Percentiles rank a stretch among this genome's conserved stretches.
phyloP scores from a whole-genome alignment of 225 moss, liverwort and hornwort species.

The Neckera pumila region DNA sequence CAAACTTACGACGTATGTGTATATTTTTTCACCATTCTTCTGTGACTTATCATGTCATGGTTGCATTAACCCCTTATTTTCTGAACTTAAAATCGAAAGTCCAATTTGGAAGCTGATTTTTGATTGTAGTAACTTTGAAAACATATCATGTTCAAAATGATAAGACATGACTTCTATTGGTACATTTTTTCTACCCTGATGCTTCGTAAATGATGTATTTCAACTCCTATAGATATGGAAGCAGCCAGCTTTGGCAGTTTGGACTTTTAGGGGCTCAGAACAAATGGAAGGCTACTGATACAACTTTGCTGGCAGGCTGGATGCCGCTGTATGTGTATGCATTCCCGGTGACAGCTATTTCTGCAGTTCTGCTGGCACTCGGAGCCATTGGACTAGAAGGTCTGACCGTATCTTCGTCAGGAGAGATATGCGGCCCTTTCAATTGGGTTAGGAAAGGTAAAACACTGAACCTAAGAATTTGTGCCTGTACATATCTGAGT shows the following conservation, averaged over 20 bases:
- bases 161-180: neutral
- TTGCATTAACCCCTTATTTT: neutral
- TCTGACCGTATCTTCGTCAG: constrained; percentile 11
- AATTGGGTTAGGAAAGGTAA: constrained; percentile 42
- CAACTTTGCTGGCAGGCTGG: constrained; percentile 35
- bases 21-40: neutral
- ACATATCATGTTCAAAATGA: neutral
- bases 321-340: constrained; percentile 69
- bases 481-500: neutral
- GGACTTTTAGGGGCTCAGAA: neutral
- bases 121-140: neutral
- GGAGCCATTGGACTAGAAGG: constrained; percentile 35
- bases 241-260: neutral
- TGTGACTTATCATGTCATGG: neutral
- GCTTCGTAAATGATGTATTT: neutral
- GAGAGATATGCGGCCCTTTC: constrained; percentile 40
- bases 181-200: neutral
- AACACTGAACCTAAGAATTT: neutral
- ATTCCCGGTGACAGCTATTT: constrained; percentile 37
- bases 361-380: constrained; percentile 22
- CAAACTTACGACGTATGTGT: constrained; percentile 32
- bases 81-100: neutral
- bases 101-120: neutral
- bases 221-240: neutral
- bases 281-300: neutral